These are phyloP conservation scores for Vickermania spadyakhi DNA, from an alignment of 208 protist species.

Conservation along the genomic window DNA sequence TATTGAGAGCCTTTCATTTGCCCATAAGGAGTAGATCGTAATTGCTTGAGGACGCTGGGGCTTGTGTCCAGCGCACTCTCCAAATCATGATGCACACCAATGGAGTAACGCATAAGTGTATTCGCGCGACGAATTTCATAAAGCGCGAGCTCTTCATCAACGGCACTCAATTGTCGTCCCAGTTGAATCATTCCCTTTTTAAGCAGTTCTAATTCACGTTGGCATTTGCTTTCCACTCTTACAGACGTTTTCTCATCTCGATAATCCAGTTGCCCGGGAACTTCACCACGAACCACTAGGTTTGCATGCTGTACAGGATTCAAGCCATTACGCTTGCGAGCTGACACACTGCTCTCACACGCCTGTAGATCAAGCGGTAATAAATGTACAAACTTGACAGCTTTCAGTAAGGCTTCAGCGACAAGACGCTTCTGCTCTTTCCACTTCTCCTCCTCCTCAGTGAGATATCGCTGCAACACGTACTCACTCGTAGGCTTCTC, in stretches of 20 bases:
- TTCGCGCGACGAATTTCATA: slow-evolving; percentile 64
- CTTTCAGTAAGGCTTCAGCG: slow-evolving; percentile 21
- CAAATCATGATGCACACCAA: slow-evolving; percentile 71
- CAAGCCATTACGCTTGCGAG: slow-evolving; percentile 2
- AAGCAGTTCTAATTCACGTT: slow-evolving; percentile 42
- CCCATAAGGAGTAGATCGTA: no score
- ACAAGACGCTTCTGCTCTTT: slow-evolving; percentile 65
- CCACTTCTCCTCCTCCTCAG: slow-evolving; percentile 40
- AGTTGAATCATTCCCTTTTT: slow-evolving; percentile 30
- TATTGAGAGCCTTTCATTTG: not conserved
- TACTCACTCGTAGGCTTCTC: slow-evolving; percentile 39
- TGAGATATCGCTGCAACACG: slow-evolving; percentile 70
- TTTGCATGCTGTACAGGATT: slow-evolving; percentile 73
- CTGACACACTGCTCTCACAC: no score
- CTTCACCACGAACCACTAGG: slow-evolving; percentile 68
- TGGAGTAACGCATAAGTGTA: slow-evolving; percentile 74
- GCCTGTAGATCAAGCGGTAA: slow-evolving; percentile 46
- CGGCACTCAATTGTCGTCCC: slow-evolving; percentile 22
- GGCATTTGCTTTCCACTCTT: slow-evolving; percentile 5
- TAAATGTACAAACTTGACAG: slow-evolving; percentile 11
- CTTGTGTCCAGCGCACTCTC: slow-evolving; percentile 43
- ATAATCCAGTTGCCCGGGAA: slow-evolving; percentile 21
- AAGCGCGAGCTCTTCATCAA: slow-evolving; percentile 55
- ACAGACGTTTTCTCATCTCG: not conserved
- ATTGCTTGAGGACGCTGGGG: slow-evolving; percentile 12